These are phyloP conservation scores for Pythium brachiatum DNA, from an alignment of 352 stramenopile genomes.

Conservation along the genomic window DNA sequence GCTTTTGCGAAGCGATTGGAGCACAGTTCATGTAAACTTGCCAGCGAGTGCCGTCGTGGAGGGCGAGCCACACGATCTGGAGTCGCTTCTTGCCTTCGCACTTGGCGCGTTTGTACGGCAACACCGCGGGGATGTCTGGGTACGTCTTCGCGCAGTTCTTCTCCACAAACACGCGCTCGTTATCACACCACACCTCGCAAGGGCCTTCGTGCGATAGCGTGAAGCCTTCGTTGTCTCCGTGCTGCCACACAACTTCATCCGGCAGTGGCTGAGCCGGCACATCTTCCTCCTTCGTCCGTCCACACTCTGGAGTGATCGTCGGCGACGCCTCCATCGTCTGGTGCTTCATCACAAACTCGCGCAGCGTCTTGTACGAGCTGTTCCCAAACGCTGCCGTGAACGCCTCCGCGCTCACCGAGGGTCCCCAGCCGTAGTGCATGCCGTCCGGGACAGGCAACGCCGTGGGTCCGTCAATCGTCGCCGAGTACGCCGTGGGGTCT, in stretches of 20 bases:
- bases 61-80: slow-evolving; percentile 29
- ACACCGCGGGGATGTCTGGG: slow-evolving; percentile 8
- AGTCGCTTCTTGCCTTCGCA: slow-evolving; percentile 29
- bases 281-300: slow-evolving; percentile 15
- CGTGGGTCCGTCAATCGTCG: slow-evolving; percentile 16
- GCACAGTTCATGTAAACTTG: slow-evolving; percentile 39
- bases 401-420: neutral
- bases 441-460: slow-evolving; percentile 9
- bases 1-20: no score
- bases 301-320: slow-evolving; percentile 14
- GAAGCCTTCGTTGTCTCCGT: slow-evolving; percentile 26
- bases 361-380: slow-evolving; percentile 20
- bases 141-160: slow-evolving; percentile 23
- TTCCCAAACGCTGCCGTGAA: slow-evolving; percentile 18
- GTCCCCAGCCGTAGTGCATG: slow-evolving; percentile 14
- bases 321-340: slow-evolving; percentile 7
- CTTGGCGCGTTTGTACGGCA: slow-evolving; percentile 24
- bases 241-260: slow-evolving; percentile 23
- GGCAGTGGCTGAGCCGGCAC: slow-evolving; percentile 13
- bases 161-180: slow-evolving; percentile 23
- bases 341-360: slow-evolving; percentile 25
- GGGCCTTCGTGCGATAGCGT: slow-evolving; percentile 27
- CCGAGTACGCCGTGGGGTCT: slow-evolving; percentile 21
- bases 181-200: slow-evolving; percentile 24
- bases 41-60: slow-evolving; percentile 28